Percentiles rank a stretch among this genome's conserved stretches.
These are phyloP conservation scores for Plasmodium sp. DNA, from an alignment of 169 alveolate species.

Conservation along the genomic window DNA sequence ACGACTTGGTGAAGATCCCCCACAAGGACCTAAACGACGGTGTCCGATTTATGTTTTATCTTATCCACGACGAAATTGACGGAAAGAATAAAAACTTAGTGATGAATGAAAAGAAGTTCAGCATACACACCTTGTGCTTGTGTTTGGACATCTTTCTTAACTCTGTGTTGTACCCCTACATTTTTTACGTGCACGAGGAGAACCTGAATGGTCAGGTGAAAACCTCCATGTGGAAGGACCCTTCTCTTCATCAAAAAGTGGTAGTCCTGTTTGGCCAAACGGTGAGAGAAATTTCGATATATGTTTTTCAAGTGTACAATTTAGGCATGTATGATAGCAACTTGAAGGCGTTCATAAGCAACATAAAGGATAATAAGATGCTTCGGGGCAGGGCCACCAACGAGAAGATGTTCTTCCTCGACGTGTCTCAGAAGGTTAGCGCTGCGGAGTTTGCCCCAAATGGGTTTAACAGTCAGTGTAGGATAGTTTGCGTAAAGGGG, in stretches of 20 bases:
- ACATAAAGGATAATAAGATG: slow-evolving; percentile 40
- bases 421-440: slow-evolving; percentile 54
- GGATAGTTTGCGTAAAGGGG: not conserved
- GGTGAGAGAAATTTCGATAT: slow-evolving; percentile 55
- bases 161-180: slow-evolving; percentile 56
- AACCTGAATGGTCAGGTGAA: not conserved
- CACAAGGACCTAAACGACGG: slow-evolving; percentile 64
- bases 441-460: not conserved
- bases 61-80: slow-evolving; percentile 68
- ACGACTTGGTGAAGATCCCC: slow-evolving; percentile 42
- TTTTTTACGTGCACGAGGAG: slow-evolving; percentile 58
- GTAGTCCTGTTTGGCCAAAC: slow-evolving; percentile 37
- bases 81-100: slow-evolving; percentile 21
- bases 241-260: slow-evolving; percentile 24
- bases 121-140: slow-evolving; percentile 52
- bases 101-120: slow-evolving; percentile 34
- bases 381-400: slow-evolving; percentile 9
- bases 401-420: slow-evolving; percentile 66
- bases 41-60: slow-evolving; percentile 51
- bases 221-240: not conserved
- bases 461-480: not conserved
- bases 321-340: slow-evolving; percentile 54
- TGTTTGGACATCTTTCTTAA: slow-evolving; percentile 56
- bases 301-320: slow-evolving; percentile 47
- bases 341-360: slow-evolving; percentile 25